Percentiles rank a stretch among this genome's conserved stretches.
phyloP scores from a whole-genome alignment of 768 basidiomycete species.

The Psilocybe cyanescens region DNA sequence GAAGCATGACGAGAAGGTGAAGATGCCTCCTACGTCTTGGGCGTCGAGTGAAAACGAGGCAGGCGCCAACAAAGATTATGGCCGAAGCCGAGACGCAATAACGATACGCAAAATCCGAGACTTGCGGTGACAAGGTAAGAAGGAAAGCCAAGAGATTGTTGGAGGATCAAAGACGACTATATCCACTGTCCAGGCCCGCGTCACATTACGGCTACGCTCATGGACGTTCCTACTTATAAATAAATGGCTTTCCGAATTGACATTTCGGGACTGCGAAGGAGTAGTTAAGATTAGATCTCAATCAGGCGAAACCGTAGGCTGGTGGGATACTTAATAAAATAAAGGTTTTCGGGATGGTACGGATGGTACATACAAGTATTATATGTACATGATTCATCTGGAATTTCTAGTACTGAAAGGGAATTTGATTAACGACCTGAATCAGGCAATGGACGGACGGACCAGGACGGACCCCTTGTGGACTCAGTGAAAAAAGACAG shows the following conservation, averaged over 20 bases:
- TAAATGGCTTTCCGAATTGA: constrained; percentile 8
- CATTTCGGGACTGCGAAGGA: constrained; percentile 11
- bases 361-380: background rate
- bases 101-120: constrained; percentile 11
- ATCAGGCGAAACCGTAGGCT: background rate
- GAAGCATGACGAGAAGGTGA: constrained; percentile 2
- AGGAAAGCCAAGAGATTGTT: constrained; percentile 9
- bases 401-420: background rate
- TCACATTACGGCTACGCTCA: background rate
- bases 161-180: constrained; percentile 9
- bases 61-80: constrained; percentile 3
- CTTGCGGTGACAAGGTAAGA: constrained; percentile 10
- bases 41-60: background rate
- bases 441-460: background rate
- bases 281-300: constrained; percentile 2
- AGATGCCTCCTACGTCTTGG: background rate
- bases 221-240: background rate
- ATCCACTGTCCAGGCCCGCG: constrained; percentile 2
- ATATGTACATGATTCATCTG: background rate
- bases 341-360: background rate
- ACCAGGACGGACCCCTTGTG: background rate
- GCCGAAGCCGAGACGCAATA: constrained; percentile 10
- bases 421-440: background rate
- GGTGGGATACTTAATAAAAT: background rate
- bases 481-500: background rate